Conservation (phyloP, 257 asterid species). For the Eucommia ulmoides region DNA sequence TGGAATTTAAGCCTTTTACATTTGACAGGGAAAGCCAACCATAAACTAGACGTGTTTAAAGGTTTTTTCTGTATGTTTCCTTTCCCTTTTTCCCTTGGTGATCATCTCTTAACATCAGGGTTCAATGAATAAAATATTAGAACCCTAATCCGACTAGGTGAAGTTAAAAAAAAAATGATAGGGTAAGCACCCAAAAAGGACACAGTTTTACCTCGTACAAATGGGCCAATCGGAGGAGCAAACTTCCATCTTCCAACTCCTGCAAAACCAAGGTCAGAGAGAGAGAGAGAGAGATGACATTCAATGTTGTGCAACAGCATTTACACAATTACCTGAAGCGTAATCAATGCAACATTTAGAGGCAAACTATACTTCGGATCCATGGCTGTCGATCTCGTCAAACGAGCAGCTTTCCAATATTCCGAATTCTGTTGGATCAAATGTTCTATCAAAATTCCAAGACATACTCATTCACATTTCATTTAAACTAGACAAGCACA, state of each 20-base stretch:
- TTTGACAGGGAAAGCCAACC: background rate
- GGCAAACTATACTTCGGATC: slow-evolving; percentile 58
- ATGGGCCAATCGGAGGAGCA: slow-evolving; percentile 78
- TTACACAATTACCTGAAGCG: slow-evolving; percentile 61
- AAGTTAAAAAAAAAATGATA: background rate
- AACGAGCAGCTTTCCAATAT: slow-evolving; percentile 44
- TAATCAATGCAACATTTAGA: slow-evolving; percentile 56
- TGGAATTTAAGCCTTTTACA: background rate
- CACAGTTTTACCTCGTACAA: slow-evolving; percentile 48
- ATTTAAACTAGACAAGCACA: slow-evolving; percentile 2
- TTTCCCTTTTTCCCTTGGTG: background rate
- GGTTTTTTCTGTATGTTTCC: too few relatives aligned
- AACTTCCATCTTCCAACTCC: slow-evolving; percentile 49
- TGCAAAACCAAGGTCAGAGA: slow-evolving; percentile 18
- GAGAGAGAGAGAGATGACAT: background rate
- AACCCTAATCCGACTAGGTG: background rate
- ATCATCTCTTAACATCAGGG: background rate
- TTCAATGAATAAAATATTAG: background rate
- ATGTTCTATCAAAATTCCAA: slow-evolving; percentile 7
- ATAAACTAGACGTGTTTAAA: background rate
- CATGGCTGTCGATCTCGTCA: slow-evolving; percentile 39
- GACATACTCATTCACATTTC: background rate
- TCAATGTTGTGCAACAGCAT: background rate
- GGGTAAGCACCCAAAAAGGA: slow-evolving; percentile 1
- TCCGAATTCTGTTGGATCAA: slow-evolving; percentile 37